Conservation (phyloP, 306 rosid genomes). For the Clitoria ternatea region DNA sequence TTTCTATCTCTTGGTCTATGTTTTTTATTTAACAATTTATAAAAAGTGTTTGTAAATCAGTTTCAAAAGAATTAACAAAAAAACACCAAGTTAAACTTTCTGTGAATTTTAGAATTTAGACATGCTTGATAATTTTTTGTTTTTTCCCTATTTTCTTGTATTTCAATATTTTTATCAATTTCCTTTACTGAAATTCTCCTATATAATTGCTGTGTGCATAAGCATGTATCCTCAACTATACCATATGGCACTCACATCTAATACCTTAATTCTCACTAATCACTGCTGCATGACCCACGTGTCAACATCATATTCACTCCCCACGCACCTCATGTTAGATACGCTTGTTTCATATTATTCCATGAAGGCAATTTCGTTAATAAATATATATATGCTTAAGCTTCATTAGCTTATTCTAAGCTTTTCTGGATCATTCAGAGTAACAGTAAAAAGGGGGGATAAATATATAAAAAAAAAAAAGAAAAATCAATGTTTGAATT, state of each 20-base stretch:
- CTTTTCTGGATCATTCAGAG: too few species aligned
- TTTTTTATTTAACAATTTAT: not conserved
- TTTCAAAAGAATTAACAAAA: too few species aligned
- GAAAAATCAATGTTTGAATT: too few species aligned
- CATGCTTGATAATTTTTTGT: not conserved
- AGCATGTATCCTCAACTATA: slow-evolving; percentile 28
- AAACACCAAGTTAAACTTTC: not conserved
- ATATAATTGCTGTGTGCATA: too few species aligned
- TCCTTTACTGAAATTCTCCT: not conserved
- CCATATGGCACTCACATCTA: slow-evolving; percentile 30
- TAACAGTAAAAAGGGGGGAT: too few species aligned
- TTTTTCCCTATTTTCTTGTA: not conserved
- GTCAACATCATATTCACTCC: slow-evolving; percentile 53
- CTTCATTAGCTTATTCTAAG: too few species aligned
- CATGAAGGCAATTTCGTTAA: too few species aligned
- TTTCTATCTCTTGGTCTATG: not conserved
- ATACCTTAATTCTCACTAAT: slow-evolving; percentile 50
- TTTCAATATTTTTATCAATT: not conserved
- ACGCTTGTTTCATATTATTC: too few species aligned
- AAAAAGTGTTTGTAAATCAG: not conserved
- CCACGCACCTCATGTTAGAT: too few species aligned
- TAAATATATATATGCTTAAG: too few species aligned
- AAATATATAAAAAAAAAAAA: too few species aligned
- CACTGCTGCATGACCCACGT: slow-evolving; percentile 57
- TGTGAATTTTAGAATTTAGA: not conserved